Base-by-base conservation (phyloP, 306 rosid genomes). In the Dalbergia cochinchinensis region DNA sequence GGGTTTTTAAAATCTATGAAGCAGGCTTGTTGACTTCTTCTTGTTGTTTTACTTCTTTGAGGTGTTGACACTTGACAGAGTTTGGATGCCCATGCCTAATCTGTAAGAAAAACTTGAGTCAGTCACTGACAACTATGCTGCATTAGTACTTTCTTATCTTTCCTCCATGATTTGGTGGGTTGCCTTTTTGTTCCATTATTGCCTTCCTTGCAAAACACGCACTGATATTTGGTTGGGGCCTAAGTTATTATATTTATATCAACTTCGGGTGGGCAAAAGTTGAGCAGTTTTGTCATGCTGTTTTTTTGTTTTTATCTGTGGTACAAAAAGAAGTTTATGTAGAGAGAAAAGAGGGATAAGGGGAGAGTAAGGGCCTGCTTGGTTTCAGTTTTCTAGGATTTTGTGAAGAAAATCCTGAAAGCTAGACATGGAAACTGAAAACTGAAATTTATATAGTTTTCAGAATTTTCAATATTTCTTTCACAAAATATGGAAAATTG, bases 1-100 rank as follows among this genome's bases (percentile, higher is more conserved):
- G 78, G 73, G 66, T 77, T 71, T 74, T 62, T 19, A 64, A 0
- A 41, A 70, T 85, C 18, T 73, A 44, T 70, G 70, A 45, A 34
- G 45, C 44, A 47, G 60, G 45, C 42, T 34, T 53, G 7, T 80
- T 59, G 54, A 26, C 31, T 26, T 26, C 31, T 26, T 26, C 31
- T 26, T 26, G 31, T 44, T 72, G 65, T 77, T 64, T 73, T 62
- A 39, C 79, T 39, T 18, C 65, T 26, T 14, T 8, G 41, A 26
- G 69, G 39, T 53, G 48, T 31, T 76, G 74, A 54, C 41, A 14
- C 31, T 26, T 26, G 31, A 26, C 3, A 26, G 47, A 48, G 39
- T 61, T 80, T 80, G 44, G 37, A 18, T 39, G 26, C 51, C 50
- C 54, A 18, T 77, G 71, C 61, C 70, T 69, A 63, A 65, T 42